These are phyloP conservation scores for Yamadazyma jaroonii DNA, from an alignment of 1,139 yeast genomes.

Conservation along the genomic window DNA sequence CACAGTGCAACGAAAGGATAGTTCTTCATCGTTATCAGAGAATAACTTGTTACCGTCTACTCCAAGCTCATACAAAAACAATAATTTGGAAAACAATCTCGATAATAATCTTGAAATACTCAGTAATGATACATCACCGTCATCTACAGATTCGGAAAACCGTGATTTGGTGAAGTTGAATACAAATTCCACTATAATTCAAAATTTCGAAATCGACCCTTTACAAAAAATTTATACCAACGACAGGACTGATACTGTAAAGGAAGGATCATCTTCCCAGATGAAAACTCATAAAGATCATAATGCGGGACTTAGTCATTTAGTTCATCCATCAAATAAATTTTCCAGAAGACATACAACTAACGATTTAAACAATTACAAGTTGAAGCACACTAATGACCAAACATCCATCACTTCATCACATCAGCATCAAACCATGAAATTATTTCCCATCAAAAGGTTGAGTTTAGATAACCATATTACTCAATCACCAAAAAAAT, in stretches of 20 bases:
- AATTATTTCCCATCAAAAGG: slow-evolving; percentile 1
- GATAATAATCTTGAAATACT: slow-evolving; percentile 11
- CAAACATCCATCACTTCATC: slow-evolving; percentile 4
- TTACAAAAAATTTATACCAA: not conserved
- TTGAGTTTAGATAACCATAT: slow-evolving; percentile 3
- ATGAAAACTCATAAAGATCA: not conserved
- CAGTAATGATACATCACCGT: slow-evolving; percentile 35
- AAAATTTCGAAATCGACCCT: slow-evolving; percentile 3
- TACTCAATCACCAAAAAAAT: slow-evolving; percentile 2
- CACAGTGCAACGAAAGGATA: slow-evolving; percentile 4
- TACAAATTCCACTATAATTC: slow-evolving; percentile 5
- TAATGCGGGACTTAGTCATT: not conserved
- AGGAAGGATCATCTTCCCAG: not conserved
- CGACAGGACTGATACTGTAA: not conserved
- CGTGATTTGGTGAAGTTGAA: not conserved
- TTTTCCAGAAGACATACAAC: slow-evolving; percentile 15
- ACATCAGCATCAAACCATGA: slow-evolving; percentile 2
- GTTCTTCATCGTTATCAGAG: slow-evolving; percentile 14
- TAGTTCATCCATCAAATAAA: not conserved
- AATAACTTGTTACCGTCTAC: slow-evolving; percentile 23
- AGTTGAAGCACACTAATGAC: slow-evolving; percentile 7
- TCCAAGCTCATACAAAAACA: slow-evolving; percentile 28
- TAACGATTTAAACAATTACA: slow-evolving; percentile 13
- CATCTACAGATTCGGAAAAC: slow-evolving; percentile 22
- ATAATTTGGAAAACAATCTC: not conserved